A percentile compares a stretch with the other conserved stretches of the same genome.
Evolutionary conservation across 805 yeast genomes (phyloP).

Genomic region (Sugiyamaella mastotermitis): DNA sequence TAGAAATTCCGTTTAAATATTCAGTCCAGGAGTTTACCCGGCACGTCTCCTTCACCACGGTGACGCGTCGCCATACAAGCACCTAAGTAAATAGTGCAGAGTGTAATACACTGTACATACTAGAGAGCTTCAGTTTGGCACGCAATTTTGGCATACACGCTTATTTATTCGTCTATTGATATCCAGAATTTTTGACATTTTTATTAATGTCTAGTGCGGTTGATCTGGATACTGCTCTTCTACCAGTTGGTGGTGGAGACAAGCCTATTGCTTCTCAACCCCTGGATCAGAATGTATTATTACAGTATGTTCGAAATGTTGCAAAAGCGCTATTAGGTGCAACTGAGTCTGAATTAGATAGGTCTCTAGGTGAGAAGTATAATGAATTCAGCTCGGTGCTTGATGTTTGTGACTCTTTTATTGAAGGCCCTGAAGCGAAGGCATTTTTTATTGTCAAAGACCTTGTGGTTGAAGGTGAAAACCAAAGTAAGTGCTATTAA

Average conservation of each 20-base stretch:
- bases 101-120: no score
- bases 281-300: slow-evolving; percentile 5
- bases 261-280: background rate
- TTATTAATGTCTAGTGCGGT: no score
- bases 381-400: slow-evolving; percentile 3
- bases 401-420: slow-evolving; percentile 15
- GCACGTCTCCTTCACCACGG: no score
- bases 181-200: no score
- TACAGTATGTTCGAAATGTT: slow-evolving; percentile 14
- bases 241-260: background rate
- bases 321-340: slow-evolving; percentile 20
- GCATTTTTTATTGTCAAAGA: slow-evolving; percentile 23
- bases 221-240: slow-evolving; percentile 1
- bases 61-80: no score
- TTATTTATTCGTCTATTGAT: no score
- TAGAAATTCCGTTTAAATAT: no score
- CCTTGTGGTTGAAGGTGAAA: slow-evolving; percentile 5
- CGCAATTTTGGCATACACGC: no score
- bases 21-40: no score
- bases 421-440: slow-evolving; percentile 19
- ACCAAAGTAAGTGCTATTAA: no score
- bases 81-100: no score
- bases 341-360: slow-evolving; percentile 17
- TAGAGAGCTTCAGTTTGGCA: no score
- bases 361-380: slow-evolving; percentile 14